Conservation (phyloP, 2,329 filamentous ascomycete species). For the Trichoderma simmonsii region DNA sequence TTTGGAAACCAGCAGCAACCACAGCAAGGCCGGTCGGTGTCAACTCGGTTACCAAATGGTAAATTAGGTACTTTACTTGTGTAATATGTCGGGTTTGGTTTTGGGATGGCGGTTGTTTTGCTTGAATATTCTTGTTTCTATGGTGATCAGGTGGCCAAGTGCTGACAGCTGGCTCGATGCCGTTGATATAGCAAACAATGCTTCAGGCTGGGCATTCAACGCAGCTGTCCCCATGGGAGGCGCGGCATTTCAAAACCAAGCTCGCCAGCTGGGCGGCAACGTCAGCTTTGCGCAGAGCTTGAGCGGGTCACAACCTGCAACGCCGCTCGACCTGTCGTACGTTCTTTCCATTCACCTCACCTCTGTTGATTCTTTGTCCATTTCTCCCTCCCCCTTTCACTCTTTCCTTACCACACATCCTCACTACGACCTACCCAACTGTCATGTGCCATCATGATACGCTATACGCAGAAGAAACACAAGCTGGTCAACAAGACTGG, state of each 20-base stretch:
- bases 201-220: constrained; percentile 60
- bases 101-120: not conserved
- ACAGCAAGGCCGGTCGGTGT: constrained; percentile 53
- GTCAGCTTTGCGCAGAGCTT: constrained; percentile 66
- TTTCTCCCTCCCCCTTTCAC: not conserved
- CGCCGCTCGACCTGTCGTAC: constrained; percentile 63
- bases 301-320: constrained; percentile 59
- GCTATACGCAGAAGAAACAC: constrained; percentile 15
- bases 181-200: constrained; percentile 47
- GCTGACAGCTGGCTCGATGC: constrained; percentile 19
- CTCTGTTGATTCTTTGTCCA: not conserved
- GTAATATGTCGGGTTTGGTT: not conserved
- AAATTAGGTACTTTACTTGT: constrained; percentile 52
- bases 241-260: constrained; percentile 51
- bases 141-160: not conserved
- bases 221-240: constrained; percentile 59
- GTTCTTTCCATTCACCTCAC: constrained; percentile 35
- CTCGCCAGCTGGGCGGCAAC: constrained; percentile 55
- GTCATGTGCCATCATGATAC: constrained; percentile 6
- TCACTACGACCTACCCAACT: not conserved
- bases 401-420: not conserved
- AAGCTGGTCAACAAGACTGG: constrained; percentile 20
- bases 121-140: not conserved
- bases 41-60: constrained; percentile 61
- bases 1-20: constrained; percentile 59